Evolutionary conservation across 1,139 yeast genomes (phyloP), one percentile per base, ranked within the genome.

Genomic region (Yamadazyma buinensis): DNA sequence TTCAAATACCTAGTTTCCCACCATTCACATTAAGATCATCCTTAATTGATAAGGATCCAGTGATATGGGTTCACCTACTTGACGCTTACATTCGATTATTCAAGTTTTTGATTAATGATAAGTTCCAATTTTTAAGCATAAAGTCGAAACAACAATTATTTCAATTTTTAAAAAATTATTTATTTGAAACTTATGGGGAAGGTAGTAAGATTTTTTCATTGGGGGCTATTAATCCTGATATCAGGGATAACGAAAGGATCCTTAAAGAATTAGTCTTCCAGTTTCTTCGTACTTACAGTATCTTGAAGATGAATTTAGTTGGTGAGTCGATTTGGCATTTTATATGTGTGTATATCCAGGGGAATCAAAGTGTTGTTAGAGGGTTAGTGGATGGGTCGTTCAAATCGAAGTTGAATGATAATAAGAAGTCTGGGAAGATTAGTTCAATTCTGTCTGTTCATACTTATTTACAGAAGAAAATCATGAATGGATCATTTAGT

Each of bases 41-140:
- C 8, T 62, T 84, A 48, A 80, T 82, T 8, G 92, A 84, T 48
- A 82, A 77, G 46, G 94, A 84, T 51, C 94, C 94, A 0, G 88
- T 84, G 23, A 83, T 84, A 9, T 84, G 90, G 88, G 82, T 73
- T 3, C 87, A 82, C 53, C 58, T 81, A 21, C 58, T 83, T 12
- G 84, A 80, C 43, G 75, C 76, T 4, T 84, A 81, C 52, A 75
- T 81, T 35, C 54, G 54, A 18, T 59, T 77, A 15, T 67, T 78
- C 45, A 65, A 68, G 38, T 72, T 62, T 40, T 54, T 81, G 26
- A 54, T 74, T 14, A 52, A 58, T 10, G 61, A 58, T 12, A 53
- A 56, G 45, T 37, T 52, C 11, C 48, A 53, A 23, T 61, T 60
- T 28, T 54, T 83, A 17, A 63, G 70, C 12, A 65, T 69, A 10